Base-by-base conservation (phyloP, 108 stramenopile genomes). In the Stephanodiscus triporus region DNA sequence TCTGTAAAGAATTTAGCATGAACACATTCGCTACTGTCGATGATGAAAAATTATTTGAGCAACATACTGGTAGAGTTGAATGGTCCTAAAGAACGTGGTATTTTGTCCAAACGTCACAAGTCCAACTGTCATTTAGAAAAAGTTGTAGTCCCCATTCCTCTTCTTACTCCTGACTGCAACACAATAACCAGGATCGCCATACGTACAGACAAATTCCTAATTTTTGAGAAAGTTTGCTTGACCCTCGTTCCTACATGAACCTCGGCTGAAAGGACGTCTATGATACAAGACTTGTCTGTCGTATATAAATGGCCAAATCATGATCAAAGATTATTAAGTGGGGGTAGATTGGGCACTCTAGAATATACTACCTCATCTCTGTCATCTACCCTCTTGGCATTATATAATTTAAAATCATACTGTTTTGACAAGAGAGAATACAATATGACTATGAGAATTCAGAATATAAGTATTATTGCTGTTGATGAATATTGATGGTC, bases 291-390 rank as follows among this genome's bases (percentile, higher is more conserved):
- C 43, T 16, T 14, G 16, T 16, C 16, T 16, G 16, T 45, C 43
- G 32, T 34, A 16, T 16, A 34, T 34, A 45, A 45, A 45, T 40
- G 40, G 11, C 40, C 43, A 29, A 57, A 32, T 66, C 32, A 73
- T 58, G 88, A 72, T 78, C 86, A 84, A 57, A 94, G 75, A 68
- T 94, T 90, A 42, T 91, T 81, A 38, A 94, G 81, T 27, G 90
- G 83, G 42, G 93, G 93, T 81, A 94, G 87, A 59, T 91, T 90
- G 13, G 89, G 66, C 32, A 91, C 89, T 62, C 90, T 79, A 14
- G 93, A 86, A 55, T 89, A 89, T 3, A 90, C 88, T 3, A 90
- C 88, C 81, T 91, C 89, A 76, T 94, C 93, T 61, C 93, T 80
- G 56, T 91, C 93, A 66, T 94, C 89, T 17, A 79, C 86, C 49